Conservation (phyloP, 805 yeast genomes). For the Metschnikowia reukaufii region DNA sequence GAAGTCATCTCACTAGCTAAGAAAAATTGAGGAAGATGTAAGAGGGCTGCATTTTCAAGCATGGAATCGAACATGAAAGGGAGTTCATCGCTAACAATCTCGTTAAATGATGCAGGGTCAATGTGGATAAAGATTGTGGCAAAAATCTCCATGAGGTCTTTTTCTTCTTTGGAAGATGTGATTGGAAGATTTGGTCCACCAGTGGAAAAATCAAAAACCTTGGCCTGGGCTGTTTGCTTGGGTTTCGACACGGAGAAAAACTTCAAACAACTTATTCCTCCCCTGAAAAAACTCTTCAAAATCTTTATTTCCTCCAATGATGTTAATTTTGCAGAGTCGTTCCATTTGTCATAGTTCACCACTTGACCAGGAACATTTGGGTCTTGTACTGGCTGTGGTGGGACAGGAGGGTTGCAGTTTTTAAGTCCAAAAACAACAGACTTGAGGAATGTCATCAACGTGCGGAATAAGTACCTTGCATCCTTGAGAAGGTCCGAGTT, state of each 20-base stretch:
- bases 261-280: conserved; percentile 76
- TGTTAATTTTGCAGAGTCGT: conserved; percentile 80
- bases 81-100: conserved; percentile 79
- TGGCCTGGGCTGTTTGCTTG: conserved; percentile 29
- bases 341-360: conserved; percentile 61
- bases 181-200: conserved; percentile 83
- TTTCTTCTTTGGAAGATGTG: conserved; percentile 87
- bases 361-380: conserved; percentile 46
- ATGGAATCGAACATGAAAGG: conserved; percentile 75
- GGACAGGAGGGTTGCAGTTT: conserved; percentile 78
- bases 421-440: conserved; percentile 87
- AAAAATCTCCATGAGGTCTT: conserved; percentile 92
- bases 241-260: conserved; percentile 68
- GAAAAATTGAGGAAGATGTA: conserved; percentile 92
- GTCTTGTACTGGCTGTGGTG: conserved; percentile 44
- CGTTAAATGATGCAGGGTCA: conserved; percentile 95
- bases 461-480: conserved; percentile 82
- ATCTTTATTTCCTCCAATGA: conserved; percentile 80
- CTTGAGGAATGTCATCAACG: conserved; percentile 84
- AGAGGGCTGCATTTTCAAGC: conserved; percentile 77
- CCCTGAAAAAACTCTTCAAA: conserved; percentile 73
- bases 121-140: conserved; percentile 92
- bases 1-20: conserved; percentile 93
- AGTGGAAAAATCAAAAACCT: conserved; percentile 57
- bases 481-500: conserved; percentile 76